These are phyloP conservation scores for Lentinus tigrinus DNA, from an alignment of 768 basidiomycete genomes.

Conservation along the genomic window DNA sequence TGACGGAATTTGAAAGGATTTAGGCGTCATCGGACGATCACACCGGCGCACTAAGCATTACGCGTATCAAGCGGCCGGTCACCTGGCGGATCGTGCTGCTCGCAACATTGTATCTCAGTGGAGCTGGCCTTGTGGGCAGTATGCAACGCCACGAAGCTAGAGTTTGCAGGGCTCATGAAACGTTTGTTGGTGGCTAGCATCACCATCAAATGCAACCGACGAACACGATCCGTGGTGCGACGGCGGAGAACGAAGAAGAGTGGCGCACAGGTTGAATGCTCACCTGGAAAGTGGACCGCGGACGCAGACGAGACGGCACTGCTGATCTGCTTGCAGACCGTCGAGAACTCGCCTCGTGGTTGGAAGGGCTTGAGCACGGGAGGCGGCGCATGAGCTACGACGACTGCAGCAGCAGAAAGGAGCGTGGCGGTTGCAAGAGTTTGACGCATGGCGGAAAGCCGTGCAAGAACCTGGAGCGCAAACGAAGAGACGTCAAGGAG, in stretches of 20 bases:
- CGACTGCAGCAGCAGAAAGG: not conserved
- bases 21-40: too few species aligned
- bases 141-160: too few species aligned
- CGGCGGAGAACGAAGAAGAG: not conserved
- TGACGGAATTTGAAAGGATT: too few species aligned
- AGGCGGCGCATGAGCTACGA: not conserved
- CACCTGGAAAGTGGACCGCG: slow-evolving; percentile 45
- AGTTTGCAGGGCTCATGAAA: too few species aligned
- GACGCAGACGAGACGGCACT: slow-evolving; percentile 42
- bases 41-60: too few species aligned
- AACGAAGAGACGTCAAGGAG: not conserved
- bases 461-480: too few species aligned
- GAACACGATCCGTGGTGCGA: slow-evolving; percentile 24
- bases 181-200: not conserved
- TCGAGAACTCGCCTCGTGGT: not conserved
- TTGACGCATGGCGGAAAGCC: slow-evolving; percentile 8
- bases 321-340: slow-evolving; percentile 37
- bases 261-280: not conserved
- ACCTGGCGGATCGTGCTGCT: too few species aligned
- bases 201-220: not conserved
- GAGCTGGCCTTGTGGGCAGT: too few species aligned
- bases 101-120: too few species aligned
- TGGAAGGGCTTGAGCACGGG: not conserved
- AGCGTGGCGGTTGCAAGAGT: slow-evolving; percentile 19
- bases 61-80: too few species aligned